Base-by-base conservation (phyloP, 352 stramenopile genomes). In the Phytophthora sojae region DNA sequence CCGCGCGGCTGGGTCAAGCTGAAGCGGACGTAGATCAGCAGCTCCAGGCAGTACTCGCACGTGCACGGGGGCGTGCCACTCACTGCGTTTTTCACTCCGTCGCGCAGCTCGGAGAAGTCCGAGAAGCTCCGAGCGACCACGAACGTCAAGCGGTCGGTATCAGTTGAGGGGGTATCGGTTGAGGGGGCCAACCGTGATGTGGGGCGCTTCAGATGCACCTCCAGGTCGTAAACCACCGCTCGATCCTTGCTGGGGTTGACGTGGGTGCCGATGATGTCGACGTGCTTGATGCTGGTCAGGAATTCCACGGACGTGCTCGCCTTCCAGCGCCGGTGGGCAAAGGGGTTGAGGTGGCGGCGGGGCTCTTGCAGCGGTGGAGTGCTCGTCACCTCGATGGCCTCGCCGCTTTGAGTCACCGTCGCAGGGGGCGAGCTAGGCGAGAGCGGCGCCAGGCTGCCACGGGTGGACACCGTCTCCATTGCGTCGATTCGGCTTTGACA, bases 31-130 rank as follows among this genome's bases (percentile, higher is more conserved):
- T 83, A 75, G n/a, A 81, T 57, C 26, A 84, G 58, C 21, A 87
- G 80, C 49, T 77, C 69, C 57, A 82, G 71, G 59, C 82, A 90
- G 68, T 83, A 88, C 12, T 64, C 64, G 37, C 82, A 90, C 17
- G 62, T 47, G 64, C 73, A 83, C 50, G 77, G 71, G 15, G 67
- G 73, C 42, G 77, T 61, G 37, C 59, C 55, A 50, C 52, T 79
- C 65, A 64, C 52, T 49, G 51, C 75, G 7, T 11, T 25, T 49
- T 57, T 60, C 9, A 85, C 59, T 4, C 77, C 61, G 4, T 80
- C 44, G 35, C 79, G 77, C 17, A 91, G 61, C 17, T 73, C 37
- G 15, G 69, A 66, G 50, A 90, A 89, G 0, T 83, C 76, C 11
- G 82, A 85, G 67, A 85, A 90, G 23, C 80, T 71, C 19, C 75